Conservation (phyloP, 148 eudicot species). For the Rhododendron henanense region DNA sequence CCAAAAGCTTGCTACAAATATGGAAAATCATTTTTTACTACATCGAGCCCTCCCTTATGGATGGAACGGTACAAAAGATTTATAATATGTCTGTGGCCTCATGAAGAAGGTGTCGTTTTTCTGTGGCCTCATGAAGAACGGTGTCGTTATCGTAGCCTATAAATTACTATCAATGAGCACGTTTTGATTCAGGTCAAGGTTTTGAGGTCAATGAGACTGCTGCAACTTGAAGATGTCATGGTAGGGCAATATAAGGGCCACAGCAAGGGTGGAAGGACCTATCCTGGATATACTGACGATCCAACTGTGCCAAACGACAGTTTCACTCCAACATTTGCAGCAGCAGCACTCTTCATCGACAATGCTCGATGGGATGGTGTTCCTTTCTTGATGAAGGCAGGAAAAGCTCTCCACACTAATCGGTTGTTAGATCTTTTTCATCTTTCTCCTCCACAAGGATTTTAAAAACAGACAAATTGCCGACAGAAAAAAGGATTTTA, state of each 20-base stretch:
- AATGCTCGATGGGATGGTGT: conserved; percentile 99
- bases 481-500: not conserved
- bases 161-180: not conserved
- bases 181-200: conserved; percentile 62
- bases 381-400: conserved; percentile 90
- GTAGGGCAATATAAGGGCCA: conserved; percentile 87
- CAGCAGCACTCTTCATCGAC: conserved; percentile 74
- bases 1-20: not conserved
- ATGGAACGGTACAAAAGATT: not conserved
- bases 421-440: conserved; percentile 28
- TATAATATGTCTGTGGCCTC: not conserved
- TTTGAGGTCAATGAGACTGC: conserved; percentile 72
- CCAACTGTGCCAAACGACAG: conserved; percentile 66
- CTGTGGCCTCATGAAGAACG: not conserved
- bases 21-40: not conserved
- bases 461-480: not conserved
- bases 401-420: conserved; percentile 69
- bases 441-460: not conserved
- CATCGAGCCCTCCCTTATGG: not conserved
- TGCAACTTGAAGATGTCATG: conserved; percentile 55
- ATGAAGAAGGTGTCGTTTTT: not conserved
- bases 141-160: not conserved
- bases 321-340: conserved; percentile 78
- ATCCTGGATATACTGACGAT: conserved; percentile 69
- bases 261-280: conserved; percentile 47